phyloP scores from a whole-genome alignment of 306 rosid species.

The Corylus heterophylla region DNA sequence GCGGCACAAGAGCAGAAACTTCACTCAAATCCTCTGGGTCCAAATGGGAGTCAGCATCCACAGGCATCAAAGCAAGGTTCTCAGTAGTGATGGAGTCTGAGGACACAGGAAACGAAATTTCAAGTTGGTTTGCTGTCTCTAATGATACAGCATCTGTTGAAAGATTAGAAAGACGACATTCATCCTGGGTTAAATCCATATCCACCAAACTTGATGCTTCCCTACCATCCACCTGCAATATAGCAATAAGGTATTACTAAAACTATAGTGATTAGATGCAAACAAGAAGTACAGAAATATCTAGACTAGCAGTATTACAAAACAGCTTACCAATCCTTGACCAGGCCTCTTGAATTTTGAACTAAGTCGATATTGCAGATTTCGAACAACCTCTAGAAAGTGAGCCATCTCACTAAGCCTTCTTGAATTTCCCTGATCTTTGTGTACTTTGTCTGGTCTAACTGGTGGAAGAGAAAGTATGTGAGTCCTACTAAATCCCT shows the following conservation, averaged over 20 bases:
- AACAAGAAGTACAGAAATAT: conserved; percentile 14
- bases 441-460: conserved; percentile 43
- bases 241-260: conserved; percentile 27
- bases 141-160: conserved; percentile 48
- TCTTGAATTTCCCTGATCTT: conserved; percentile 52
- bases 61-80: conserved; percentile 60
- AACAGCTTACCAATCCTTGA: conserved; percentile 65
- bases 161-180: conserved; percentile 48
- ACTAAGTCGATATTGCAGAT: conserved; percentile 70
- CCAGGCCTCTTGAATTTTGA: conserved; percentile 70
- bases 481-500: conserved; percentile 31
- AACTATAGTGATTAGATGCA: conserved; percentile 9
- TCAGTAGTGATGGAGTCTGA: conserved; percentile 38
- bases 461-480: conserved; percentile 63
- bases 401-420: conserved; percentile 85
- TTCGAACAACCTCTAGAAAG: conserved; percentile 88
- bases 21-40: conserved; percentile 53
- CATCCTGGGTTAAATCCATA: conserved; percentile 54
- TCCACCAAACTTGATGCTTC: conserved; percentile 41
- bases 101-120: conserved; percentile 47
- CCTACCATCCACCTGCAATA: conserved; percentile 63
- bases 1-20: conserved; percentile 50
- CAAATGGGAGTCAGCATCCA: conserved; percentile 45
- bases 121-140: conserved; percentile 54
- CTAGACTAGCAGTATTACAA: conserved; percentile 21